Percentiles rank a stretch among this genome's conserved stretches.
These are phyloP conservation scores for Amylostereum areolatum DNA, from an alignment of 1,284 basidiomycete genomes.

Conservation along the genomic window DNA sequence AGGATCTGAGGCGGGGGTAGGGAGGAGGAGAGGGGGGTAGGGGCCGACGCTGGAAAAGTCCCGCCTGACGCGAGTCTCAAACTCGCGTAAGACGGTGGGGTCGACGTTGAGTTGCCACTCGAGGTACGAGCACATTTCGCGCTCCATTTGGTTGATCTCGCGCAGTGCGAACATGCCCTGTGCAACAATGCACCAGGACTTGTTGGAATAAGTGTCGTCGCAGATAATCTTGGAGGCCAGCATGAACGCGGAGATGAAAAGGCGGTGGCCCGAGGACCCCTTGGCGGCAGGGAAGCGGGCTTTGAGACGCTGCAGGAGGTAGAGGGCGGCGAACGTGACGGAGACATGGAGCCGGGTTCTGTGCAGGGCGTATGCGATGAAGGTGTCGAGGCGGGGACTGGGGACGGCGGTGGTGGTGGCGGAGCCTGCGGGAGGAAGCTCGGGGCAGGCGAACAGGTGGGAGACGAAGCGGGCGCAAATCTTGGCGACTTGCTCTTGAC, in stretches of 20 bases:
- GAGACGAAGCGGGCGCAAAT: background rate
- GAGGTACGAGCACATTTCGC: slow-evolving; percentile 1
- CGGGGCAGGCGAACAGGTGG: slow-evolving; percentile 1
- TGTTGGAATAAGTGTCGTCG: slow-evolving; percentile 1
- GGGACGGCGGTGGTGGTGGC: background rate
- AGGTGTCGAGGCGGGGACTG: background rate
- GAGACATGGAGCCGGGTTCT: background rate
- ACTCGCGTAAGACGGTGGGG: background rate
- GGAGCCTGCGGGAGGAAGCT: background rate
- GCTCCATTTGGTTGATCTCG: slow-evolving; percentile 2
- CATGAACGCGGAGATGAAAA: slow-evolving; percentile 1
- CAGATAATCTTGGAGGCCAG: slow-evolving; percentile 1
- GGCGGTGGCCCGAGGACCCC: background rate
- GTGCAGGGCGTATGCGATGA: slow-evolving; percentile 2
- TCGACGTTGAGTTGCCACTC: slow-evolving; percentile 1
- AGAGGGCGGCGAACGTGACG: background rate
- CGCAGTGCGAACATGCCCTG: background rate
- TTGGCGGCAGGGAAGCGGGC: slow-evolving; percentile 2
- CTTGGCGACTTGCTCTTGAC: background rate
- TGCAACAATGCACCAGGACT: background rate
- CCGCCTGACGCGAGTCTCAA: background rate
- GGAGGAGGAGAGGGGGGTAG: slow-evolving; percentile 5
- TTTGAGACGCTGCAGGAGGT: background rate
- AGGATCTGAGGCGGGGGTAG: slow-evolving; percentile 13
- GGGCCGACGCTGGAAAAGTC: slow-evolving; percentile 15